phyloP scores from a whole-genome alignment of 2,329 filamentous ascomycete species.

The Ascochyta pisi region DNA sequence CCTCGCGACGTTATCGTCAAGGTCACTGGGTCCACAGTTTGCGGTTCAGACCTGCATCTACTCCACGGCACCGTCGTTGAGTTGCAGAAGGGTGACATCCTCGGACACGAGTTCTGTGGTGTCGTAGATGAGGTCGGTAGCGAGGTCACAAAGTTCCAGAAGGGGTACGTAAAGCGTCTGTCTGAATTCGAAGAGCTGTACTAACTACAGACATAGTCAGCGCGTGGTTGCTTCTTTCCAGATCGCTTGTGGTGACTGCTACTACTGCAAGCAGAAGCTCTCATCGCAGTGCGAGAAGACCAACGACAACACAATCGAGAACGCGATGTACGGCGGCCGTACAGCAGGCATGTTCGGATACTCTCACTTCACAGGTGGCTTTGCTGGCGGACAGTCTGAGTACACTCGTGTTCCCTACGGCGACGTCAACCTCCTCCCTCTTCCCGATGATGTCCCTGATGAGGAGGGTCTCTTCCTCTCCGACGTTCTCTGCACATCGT shows the following conservation, averaged over 20 bases:
- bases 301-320: constrained; percentile 73
- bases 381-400: constrained; percentile 86
- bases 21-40: constrained; percentile 71
- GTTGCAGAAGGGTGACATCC: constrained; percentile 59
- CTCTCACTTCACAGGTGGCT: constrained; percentile 79
- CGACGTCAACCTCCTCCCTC: constrained; percentile 79
- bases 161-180: constrained; percentile 39
- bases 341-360: constrained; percentile 71
- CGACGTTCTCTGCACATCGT: constrained; percentile 80
- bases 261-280: constrained; percentile 79
- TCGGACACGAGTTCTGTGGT: constrained; percentile 62
- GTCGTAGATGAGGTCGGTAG: constrained; percentile 56
- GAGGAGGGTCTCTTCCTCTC: constrained; percentile 84
- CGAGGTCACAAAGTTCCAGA: constrained; percentile 52
- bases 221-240: constrained; percentile 87
- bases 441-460: constrained; percentile 81
- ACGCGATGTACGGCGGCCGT: constrained; percentile 78
- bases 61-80: constrained; percentile 57
- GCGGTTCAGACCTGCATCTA: constrained; percentile 67
- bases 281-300: constrained; percentile 82
- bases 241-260: constrained; percentile 74
- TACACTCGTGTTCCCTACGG: constrained; percentile 82
- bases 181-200: neutral
- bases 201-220: constrained; percentile 45
- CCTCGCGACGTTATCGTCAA: constrained; percentile 79